Evolutionary conservation across 495 filamentous ascomycete species (phyloP).

Genomic region (Annulohypoxylon maeteangense): DNA sequence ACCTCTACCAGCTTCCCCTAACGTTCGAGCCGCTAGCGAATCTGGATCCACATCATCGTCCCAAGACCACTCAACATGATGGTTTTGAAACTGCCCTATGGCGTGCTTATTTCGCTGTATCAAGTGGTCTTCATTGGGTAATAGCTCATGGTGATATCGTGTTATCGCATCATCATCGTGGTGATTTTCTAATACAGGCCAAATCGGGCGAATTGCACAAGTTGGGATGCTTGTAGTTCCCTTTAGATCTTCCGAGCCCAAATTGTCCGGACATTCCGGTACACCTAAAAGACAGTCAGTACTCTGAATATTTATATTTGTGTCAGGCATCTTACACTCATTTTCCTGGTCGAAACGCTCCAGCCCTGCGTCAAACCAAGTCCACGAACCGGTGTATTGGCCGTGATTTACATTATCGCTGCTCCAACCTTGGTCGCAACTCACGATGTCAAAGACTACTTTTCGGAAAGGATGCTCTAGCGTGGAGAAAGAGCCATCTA

Average conservation of each 20-base stretch:
- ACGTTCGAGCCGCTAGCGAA: slow-evolving; percentile 53
- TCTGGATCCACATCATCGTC: slow-evolving; percentile 61
- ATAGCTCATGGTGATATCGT: slow-evolving; percentile 53
- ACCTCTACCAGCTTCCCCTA: slow-evolving; percentile 61
- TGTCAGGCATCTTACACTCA: slow-evolving; percentile 19
- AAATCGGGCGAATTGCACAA: slow-evolving; percentile 43
- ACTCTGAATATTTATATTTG: neutral
- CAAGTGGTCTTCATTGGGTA: slow-evolving; percentile 51
- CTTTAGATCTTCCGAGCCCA: neutral
- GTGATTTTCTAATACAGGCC: slow-evolving; percentile 28
- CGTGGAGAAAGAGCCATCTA: slow-evolving; percentile 43
- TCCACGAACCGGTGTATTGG: slow-evolving; percentile 68
- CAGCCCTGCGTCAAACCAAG: slow-evolving; percentile 76
- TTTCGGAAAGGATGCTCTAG: slow-evolving; percentile 61
- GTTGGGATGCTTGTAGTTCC: slow-evolving; percentile 17
- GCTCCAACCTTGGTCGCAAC: slow-evolving; percentile 75
- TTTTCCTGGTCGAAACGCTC: slow-evolving; percentile 54
- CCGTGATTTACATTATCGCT: slow-evolving; percentile 47
- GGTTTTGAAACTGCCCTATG: slow-evolving; percentile 45
- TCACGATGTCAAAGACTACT: slow-evolving; percentile 72
- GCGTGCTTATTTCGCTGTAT: slow-evolving; percentile 66
- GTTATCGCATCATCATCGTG: neutral
- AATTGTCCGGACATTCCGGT: slow-evolving; percentile 6
- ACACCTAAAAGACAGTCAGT: slow-evolving; percentile 22
- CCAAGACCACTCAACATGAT: slow-evolving; percentile 67